Evolutionary conservation across 2,329 filamentous ascomycete genomes (phyloP), one percentile per base, ranked within the genome.

Genomic region (Leptographium procerum): DNA sequence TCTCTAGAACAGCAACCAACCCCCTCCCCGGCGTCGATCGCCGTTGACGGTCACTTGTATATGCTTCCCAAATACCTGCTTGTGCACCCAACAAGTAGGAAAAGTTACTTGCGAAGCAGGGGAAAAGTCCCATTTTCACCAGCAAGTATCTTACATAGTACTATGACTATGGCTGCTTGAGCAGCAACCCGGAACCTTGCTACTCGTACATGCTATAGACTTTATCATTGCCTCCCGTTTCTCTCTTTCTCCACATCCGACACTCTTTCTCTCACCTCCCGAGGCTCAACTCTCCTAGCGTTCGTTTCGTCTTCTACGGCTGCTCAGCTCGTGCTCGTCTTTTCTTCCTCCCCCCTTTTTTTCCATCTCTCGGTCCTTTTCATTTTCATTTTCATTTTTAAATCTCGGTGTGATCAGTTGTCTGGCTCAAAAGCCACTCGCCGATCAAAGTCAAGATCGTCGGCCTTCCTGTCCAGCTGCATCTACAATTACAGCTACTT

Each of bases 381-480:
- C n/a, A n/a, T n/a, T n/a, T n/a, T n/a, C n/a, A n/a, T n/a, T n/a
- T n/a, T n/a, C n/a, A n/a, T n/a, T 26, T 26, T 48, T 24, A 26
- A 14, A 43, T 48, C 34, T 52, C 48, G 48, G 48, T 33, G 28
- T 33, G 29, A 29, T 52, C 40, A n/a, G n/a, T 54, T 9, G 11
- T 4, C 26, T 16, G 2, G n/a, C n/a, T 33, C 16, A n/a, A 9
- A 53, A 52, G 36, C 54, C 56, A 29, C 58, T 50, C 56, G 26
- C 60, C 55, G 19, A 60, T 60, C 55, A 16, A 43, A 52, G 60
- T 36, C 47, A 63, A 60, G 61, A 63, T 63, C 61, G 57, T 53
- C 61, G 52, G 33, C 40, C n/a, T n/a, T 55, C 57, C n/a, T 47
- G 48, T 52, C 55, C 48, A 26, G 22, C 45, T 48, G 45, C 24